Conservation (phyloP, 169 alveolate species). For the Miamiensis avidus region DNA sequence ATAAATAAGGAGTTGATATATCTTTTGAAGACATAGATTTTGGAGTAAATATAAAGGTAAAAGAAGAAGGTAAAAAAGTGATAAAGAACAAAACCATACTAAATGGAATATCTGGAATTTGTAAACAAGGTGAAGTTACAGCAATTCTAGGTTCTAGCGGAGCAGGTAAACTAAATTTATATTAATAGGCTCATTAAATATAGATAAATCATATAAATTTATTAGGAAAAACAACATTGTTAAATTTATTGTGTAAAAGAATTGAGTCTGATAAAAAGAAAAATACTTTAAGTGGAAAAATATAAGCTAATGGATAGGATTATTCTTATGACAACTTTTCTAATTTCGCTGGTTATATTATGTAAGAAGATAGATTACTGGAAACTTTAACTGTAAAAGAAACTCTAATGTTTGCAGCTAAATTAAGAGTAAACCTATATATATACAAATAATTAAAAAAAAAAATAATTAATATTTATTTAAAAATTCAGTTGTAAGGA, state of each 20-base stretch:
- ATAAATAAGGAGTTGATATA: too few species aligned
- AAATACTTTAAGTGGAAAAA: constrained; percentile 55
- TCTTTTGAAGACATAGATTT: background rate
- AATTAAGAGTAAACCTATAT: constrained; percentile 40
- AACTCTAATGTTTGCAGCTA: constrained; percentile 61
- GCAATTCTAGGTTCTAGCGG: constrained; percentile 87
- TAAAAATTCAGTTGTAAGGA: constrained; percentile 2
- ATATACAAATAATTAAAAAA: background rate
- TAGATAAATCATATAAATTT: too few species aligned
- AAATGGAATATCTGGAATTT: constrained; percentile 34
- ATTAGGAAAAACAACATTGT: constrained; percentile 42
- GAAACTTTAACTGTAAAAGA: constrained; percentile 59
- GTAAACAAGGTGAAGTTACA: constrained; percentile 48
- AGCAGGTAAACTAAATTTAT: constrained; percentile 75
- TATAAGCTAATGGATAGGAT: constrained; percentile 50
- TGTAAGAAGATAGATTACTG: constrained; percentile 66
- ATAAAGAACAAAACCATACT: constrained; percentile 8
- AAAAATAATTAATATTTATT: background rate
- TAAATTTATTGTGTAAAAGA: constrained; percentile 2
- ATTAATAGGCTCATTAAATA: too few species aligned
- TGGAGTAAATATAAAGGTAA: background rate
- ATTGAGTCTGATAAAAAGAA: background rate
- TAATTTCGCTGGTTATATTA: constrained; percentile 58
- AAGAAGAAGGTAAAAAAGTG: background rate
- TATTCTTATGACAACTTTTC: constrained; percentile 35